Conservation (phyloP, 2,329 filamentous ascomycete genomes). For the Talaromyces sp. region DNA sequence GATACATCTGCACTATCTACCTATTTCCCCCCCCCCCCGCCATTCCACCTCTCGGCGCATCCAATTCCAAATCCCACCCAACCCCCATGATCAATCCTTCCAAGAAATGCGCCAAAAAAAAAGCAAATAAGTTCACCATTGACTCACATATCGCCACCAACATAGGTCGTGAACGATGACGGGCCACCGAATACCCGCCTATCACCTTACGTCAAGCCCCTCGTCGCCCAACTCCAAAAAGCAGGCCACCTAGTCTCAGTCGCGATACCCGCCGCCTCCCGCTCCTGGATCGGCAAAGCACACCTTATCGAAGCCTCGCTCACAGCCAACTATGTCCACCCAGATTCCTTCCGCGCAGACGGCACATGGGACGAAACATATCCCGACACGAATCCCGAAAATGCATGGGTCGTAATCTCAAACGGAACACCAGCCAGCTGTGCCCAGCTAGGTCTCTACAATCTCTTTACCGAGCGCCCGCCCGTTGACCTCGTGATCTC, state of each 20-base stretch:
- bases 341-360: conserved; percentile 56
- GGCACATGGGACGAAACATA: conserved; percentile 53
- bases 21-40: not conserved
- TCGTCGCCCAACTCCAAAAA: conserved; percentile 67
- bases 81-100: no score
- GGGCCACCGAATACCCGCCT: conserved; percentile 72
- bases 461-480: conserved; percentile 70
- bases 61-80: no score
- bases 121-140: not conserved
- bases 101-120: no score
- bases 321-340: conserved; percentile 76
- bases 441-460: conserved; percentile 75
- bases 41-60: no score
- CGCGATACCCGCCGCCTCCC: conserved; percentile 81
- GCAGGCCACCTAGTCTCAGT: conserved; percentile 83
- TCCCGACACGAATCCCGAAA: conserved; percentile 49
- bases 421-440: conserved; percentile 77
- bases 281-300: conserved; percentile 95
- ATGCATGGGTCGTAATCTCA: conserved; percentile 65
- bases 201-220: conserved; percentile 73
- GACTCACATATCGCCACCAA: not conserved
- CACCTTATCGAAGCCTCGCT: conserved; percentile 87
- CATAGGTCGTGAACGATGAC: conserved; percentile 66
- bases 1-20: no score
- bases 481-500: conserved; percentile 73